phyloP scores from a whole-genome alignment of 2,329 filamentous ascomycete genomes.

The Aciculosporium take region DNA sequence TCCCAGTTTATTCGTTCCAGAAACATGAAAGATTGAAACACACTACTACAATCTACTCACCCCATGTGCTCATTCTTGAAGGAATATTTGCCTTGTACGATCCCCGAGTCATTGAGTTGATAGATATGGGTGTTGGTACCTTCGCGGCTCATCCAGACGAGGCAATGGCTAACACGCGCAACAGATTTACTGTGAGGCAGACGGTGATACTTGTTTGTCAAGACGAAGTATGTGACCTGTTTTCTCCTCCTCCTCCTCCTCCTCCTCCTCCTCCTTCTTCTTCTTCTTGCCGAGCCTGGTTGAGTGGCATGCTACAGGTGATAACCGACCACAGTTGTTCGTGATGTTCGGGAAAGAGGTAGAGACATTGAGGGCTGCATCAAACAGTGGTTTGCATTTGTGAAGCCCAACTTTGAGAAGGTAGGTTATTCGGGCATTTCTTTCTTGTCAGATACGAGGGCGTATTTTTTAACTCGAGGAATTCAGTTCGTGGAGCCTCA shows the following conservation, averaged over 20 bases:
- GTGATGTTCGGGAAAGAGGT: constrained; percentile 79
- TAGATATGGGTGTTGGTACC: constrained; percentile 67
- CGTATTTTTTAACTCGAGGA: neutral
- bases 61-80: constrained; percentile 87
- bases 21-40: constrained; percentile 69
- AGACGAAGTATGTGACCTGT: constrained; percentile 58
- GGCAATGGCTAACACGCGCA: constrained; percentile 1
- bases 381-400: constrained; percentile 93
- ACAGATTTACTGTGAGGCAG: constrained; percentile 89
- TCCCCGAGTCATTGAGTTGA: constrained; percentile 63
- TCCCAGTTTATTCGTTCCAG: constrained; percentile 89
- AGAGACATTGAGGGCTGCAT: constrained; percentile 90
- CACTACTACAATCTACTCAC: constrained; percentile 86
- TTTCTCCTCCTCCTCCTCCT: too few relatives aligned
- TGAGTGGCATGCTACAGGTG: constrained; percentile 1
- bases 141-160: neutral
- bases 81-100: constrained; percentile 94
- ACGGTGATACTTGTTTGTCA: constrained; percentile 84
- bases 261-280: too few relatives aligned
- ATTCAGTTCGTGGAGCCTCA: constrained; percentile 74
- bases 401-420: constrained; percentile 92
- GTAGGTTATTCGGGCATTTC: constrained; percentile 16
- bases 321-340: constrained; percentile 43
- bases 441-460: neutral
- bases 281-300: constrained; percentile 4